Evolutionary conservation across 2,329 filamentous ascomycete species (phyloP).

Genomic region (Scytalidium sp.): DNA sequence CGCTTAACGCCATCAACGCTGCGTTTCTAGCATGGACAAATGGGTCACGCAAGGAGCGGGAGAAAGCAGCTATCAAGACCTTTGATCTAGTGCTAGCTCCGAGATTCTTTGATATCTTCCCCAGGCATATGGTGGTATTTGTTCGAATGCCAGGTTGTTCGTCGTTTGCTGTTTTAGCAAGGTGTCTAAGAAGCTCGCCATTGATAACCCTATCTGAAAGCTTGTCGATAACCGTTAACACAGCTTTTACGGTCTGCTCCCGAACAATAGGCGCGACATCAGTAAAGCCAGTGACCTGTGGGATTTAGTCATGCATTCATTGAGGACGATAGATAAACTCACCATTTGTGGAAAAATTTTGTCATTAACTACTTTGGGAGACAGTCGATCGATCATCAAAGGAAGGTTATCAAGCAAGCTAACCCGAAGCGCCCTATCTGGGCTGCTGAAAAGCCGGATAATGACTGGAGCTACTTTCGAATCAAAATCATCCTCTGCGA

Average conservation of each 20-base stretch:
- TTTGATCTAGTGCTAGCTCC: constrained; percentile 77
- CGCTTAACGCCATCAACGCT: constrained; percentile 78
- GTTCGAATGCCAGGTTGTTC: constrained; percentile 96
- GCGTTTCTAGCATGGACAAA: constrained; percentile 94
- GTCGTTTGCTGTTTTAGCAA: constrained; percentile 95
- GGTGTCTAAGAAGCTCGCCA: constrained; percentile 82
- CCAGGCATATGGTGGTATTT: constrained; percentile 95
- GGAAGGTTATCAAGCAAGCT: constrained; percentile 87
- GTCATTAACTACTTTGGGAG: constrained; percentile 88
- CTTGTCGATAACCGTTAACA: constrained; percentile 83
- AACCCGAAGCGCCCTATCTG: constrained; percentile 87
- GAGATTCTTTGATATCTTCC: constrained; percentile 90
- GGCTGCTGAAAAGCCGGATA: constrained; percentile 82
- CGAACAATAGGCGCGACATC: constrained; percentile 87
- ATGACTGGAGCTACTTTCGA: constrained; percentile 80
- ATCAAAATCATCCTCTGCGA: constrained; percentile 89
- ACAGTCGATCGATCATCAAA: constrained; percentile 84
- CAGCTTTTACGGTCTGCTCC: constrained; percentile 94
- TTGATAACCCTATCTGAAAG: constrained; percentile 91
- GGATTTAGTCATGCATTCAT: neutral
- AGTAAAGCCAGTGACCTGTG: constrained; percentile 85
- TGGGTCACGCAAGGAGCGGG: constrained; percentile 83
- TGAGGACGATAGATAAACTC: constrained; percentile 19
- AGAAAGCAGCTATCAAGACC: constrained; percentile 90
- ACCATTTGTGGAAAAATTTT: constrained; percentile 96